These are phyloP conservation scores for Colletotrichum liriopes DNA, from an alignment of 2,329 filamentous ascomycete genomes.

Conservation along the genomic window DNA sequence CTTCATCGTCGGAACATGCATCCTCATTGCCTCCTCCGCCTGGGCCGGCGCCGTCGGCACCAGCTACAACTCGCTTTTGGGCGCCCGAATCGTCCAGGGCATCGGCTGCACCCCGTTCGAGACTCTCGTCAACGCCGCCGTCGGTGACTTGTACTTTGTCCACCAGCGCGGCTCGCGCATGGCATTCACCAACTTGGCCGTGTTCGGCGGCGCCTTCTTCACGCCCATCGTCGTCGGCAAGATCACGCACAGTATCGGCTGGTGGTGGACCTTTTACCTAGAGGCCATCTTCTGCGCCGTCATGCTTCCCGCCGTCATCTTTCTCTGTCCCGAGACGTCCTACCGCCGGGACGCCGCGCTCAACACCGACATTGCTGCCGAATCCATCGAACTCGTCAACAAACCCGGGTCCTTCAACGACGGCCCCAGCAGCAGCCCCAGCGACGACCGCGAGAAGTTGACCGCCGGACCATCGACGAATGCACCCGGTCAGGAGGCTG, in stretches of 20 bases:
- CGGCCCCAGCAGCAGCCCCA: not conserved
- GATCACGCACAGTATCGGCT: constrained; percentile 83
- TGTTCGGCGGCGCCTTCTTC: constrained; percentile 72
- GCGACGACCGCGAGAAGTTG: constrained; percentile 23
- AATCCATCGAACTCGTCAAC: constrained; percentile 48
- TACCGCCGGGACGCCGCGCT: constrained; percentile 77
- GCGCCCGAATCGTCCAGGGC: constrained; percentile 87
- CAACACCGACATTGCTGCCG: constrained; percentile 76
- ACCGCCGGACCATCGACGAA: not conserved
- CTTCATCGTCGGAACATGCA: constrained; percentile 82
- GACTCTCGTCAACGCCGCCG: constrained; percentile 87
- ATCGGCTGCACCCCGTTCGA: constrained; percentile 91
- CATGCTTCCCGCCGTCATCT: constrained; percentile 79
- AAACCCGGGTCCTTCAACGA: not conserved
- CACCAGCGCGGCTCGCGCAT: constrained; percentile 88
- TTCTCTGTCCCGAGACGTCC: constrained; percentile 86
- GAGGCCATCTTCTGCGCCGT: constrained; percentile 86
- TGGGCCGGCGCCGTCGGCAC: constrained; percentile 82
- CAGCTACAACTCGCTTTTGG: constrained; percentile 81
- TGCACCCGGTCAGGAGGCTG: not conserved
- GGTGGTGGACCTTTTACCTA: constrained; percentile 91
- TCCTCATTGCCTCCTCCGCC: constrained; percentile 80
- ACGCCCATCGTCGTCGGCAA: constrained; percentile 94
- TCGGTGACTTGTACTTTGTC: constrained; percentile 93
- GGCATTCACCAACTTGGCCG: constrained; percentile 78